These are phyloP conservation scores for Cercospora sojina DNA, from an alignment of 2,329 filamentous ascomycete genomes.

Conservation along the genomic window DNA sequence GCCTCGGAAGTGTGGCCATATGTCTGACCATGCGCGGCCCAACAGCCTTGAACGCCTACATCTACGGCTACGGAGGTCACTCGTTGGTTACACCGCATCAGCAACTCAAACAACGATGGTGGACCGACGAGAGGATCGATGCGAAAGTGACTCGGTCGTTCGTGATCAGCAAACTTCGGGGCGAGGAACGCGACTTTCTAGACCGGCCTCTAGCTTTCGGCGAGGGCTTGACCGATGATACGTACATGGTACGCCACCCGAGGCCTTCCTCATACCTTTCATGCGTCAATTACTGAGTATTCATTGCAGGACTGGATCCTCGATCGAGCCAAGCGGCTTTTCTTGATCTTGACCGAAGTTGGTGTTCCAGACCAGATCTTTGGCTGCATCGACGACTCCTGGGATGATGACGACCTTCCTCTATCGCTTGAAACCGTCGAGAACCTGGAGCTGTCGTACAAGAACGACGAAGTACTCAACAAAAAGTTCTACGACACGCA, in stretches of 20 bases:
- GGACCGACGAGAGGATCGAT: conserved; percentile 69
- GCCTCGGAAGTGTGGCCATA: conserved; percentile 50
- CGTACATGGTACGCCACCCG: conserved; percentile 55
- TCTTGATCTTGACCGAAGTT: conserved; percentile 68
- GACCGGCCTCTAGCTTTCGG: conserved; percentile 66
- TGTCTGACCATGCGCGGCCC: neutral
- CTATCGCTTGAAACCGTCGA: conserved; percentile 65
- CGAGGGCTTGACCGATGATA: conserved; percentile 67
- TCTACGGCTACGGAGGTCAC: conserved; percentile 53
- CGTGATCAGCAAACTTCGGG: conserved; percentile 63
- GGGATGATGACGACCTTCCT: conserved; percentile 74
- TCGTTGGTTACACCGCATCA: conserved; percentile 52
- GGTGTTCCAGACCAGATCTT: conserved; percentile 73
- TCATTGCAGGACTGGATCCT: conserved; percentile 64
- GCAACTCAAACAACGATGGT: conserved; percentile 61
- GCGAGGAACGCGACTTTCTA: conserved; percentile 62
- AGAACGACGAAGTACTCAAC: conserved; percentile 63
- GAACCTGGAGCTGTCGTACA: conserved; percentile 60
- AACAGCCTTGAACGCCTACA: conserved; percentile 50
- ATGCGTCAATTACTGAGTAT: neutral
- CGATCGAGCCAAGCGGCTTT: conserved; percentile 65
- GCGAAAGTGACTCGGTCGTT: conserved; percentile 67
- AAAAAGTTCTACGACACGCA: conserved; percentile 69
- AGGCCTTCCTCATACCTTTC: neutral
- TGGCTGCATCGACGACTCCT: conserved; percentile 70